Conservation (phyloP, 805 yeast species). For the Pichia rugopelliculosa region DNA sequence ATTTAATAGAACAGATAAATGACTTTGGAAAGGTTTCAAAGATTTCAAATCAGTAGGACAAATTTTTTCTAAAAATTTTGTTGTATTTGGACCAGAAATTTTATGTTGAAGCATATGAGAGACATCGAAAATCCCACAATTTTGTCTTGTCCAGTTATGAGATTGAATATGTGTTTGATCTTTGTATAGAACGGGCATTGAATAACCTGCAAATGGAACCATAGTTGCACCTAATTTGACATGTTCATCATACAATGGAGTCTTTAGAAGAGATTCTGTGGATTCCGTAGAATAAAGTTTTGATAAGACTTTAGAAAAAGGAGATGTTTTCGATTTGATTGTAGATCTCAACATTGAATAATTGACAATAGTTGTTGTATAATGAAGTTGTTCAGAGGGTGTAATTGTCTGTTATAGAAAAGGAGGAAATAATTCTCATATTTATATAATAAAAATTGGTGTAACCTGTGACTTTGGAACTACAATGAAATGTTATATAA, state of each 20-base stretch:
- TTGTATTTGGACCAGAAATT: slow-evolving; percentile 60
- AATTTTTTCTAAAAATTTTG: slow-evolving; percentile 61
- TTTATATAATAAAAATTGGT: too few species aligned
- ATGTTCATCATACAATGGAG: slow-evolving; percentile 81
- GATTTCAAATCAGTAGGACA: slow-evolving; percentile 81
- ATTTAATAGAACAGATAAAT: slow-evolving; percentile 70
- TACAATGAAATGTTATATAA: too few species aligned
- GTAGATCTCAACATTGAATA: slow-evolving; percentile 2
- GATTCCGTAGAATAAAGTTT: slow-evolving; percentile 25
- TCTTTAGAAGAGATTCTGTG: slow-evolving; percentile 34
- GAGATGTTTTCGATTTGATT: not conserved
- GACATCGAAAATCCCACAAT: slow-evolving; percentile 91
- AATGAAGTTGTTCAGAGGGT: not conserved
- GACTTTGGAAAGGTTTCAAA: slow-evolving; percentile 52
- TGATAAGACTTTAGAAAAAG: not conserved
- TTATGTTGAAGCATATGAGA: slow-evolving; percentile 96
- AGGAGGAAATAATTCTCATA: too few species aligned
- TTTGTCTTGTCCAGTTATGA: slow-evolving; percentile 85
- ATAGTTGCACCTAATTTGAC: slow-evolving; percentile 73
- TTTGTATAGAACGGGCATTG: slow-evolving; percentile 87
- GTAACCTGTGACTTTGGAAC: too few species aligned
- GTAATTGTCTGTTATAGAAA: not conserved
- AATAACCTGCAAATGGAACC: slow-evolving; percentile 95
- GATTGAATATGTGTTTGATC: slow-evolving; percentile 87
- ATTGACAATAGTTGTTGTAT: not conserved